These are phyloP conservation scores for Yamadazyma membranifaciens DNA, from an alignment of 1,139 yeast species.

Conservation along the genomic window DNA sequence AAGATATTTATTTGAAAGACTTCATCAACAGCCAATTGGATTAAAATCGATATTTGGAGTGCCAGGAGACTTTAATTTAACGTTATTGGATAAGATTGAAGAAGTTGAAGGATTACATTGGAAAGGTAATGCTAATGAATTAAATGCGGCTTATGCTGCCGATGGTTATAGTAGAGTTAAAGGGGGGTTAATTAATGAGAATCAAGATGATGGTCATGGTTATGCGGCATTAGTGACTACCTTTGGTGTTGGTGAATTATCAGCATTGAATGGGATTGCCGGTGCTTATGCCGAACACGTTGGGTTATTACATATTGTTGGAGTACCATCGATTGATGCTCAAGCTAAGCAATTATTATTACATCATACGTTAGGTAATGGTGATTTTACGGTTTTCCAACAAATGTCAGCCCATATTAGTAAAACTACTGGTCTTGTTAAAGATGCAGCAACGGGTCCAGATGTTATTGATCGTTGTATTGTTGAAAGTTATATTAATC, in stretches of 20 bases:
- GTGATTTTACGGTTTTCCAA: conserved; percentile 77
- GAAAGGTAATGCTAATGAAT: conserved; percentile 73
- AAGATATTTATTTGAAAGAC: conserved; percentile 60
- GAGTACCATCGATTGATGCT: conserved; percentile 52
- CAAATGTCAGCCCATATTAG: conserved; percentile 50
- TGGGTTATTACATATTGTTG: conserved; percentile 39
- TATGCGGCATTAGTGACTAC: conserved; percentile 62
- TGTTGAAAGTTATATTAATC: conserved; percentile 35
- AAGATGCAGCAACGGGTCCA: conserved; percentile 29
- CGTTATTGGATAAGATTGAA: conserved; percentile 63
- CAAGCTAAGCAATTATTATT: conserved; percentile 55
- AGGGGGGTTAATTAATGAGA: conserved; percentile 18
- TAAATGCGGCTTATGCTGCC: conserved; percentile 70
- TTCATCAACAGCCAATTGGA: conserved; percentile 49
- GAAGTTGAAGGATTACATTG: conserved; percentile 60
- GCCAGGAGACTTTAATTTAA: conserved; percentile 77
- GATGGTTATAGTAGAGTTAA: conserved; percentile 71
- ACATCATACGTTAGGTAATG: conserved; percentile 77
- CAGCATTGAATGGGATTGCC: conserved; percentile 40
- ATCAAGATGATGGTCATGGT: conserved; percentile 22
- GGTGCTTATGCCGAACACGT: conserved; percentile 45
- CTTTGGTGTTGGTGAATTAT: conserved; percentile 61
- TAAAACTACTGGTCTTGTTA: conserved; percentile 30
- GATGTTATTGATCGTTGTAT: conserved; percentile 36
- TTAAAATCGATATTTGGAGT: conserved; percentile 72